These are phyloP conservation scores for Suillus subluteus DNA, from an alignment of 768 basidiomycete genomes.

Conservation along the genomic window DNA sequence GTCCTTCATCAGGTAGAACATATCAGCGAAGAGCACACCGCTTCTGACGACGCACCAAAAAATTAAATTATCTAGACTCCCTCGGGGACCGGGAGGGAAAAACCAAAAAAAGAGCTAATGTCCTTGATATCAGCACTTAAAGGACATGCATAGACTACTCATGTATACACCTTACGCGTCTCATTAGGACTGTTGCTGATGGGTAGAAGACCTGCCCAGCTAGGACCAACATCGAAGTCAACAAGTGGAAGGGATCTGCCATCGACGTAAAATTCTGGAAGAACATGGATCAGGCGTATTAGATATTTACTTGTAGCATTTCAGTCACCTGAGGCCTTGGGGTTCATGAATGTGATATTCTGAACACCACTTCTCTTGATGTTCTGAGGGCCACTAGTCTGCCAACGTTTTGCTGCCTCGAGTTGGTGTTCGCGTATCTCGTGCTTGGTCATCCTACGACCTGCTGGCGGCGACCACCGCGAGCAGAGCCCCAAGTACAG, in stretches of 20 bases:
- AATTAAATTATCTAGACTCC: slow-evolving; percentile 33
- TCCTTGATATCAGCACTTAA: background rate
- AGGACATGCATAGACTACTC: background rate
- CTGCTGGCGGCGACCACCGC: background rate
- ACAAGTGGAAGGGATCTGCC: slow-evolving; percentile 67
- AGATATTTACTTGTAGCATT: background rate
- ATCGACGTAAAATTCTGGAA: slow-evolving; percentile 69
- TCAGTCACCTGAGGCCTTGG: background rate
- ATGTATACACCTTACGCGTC: slow-evolving; percentile 57
- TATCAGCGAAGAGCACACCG: background rate
- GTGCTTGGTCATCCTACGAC: slow-evolving; percentile 33
- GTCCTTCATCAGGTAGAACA: background rate
- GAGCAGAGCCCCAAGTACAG: background rate
- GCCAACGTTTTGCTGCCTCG: slow-evolving; percentile 35
- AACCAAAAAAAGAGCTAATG: slow-evolving; percentile 77
- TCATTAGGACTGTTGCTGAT: slow-evolving; percentile 64
- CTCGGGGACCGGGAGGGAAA: slow-evolving; percentile 76
- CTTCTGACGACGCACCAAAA: background rate
- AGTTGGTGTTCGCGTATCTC: slow-evolving; percentile 48
- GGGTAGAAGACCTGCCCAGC: slow-evolving; percentile 74
- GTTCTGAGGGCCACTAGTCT: slow-evolving; percentile 9
- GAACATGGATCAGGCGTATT: slow-evolving; percentile 13
- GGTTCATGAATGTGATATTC: background rate
- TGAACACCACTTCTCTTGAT: slow-evolving; percentile 24
- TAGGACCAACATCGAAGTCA: slow-evolving; percentile 74